Percentiles rank a stretch among this genome's conserved stretches.
These are phyloP conservation scores for Flaveria trinervia DNA, from an alignment of 129 eudicot species.

Conservation along the genomic window DNA sequence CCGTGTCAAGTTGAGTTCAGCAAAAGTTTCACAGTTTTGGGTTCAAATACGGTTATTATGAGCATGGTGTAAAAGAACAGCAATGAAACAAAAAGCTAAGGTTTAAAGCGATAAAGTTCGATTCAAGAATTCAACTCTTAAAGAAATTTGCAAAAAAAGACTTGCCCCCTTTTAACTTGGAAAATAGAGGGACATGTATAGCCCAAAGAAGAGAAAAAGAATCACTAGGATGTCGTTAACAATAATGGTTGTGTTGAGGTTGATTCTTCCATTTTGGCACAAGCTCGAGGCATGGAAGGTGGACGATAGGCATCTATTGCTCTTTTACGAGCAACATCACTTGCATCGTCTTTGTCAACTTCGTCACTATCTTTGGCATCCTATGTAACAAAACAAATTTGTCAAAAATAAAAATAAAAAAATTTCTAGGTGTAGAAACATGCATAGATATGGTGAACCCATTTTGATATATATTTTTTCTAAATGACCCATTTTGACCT, in stretches of 20 bases:
- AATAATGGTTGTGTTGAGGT: conserved; percentile 50
- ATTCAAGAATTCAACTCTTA: background rate
- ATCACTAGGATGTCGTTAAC: conserved; percentile 7
- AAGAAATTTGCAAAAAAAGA: background rate
- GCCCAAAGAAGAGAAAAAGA: conserved; percentile 1
- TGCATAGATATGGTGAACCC: background rate
- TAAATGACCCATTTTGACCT: background rate
- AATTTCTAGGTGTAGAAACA: background rate
- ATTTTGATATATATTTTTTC: background rate
- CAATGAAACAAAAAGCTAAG: background rate
- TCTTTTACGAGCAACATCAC: conserved; percentile 42
- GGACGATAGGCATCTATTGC: conserved; percentile 76
- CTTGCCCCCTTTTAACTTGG: background rate
- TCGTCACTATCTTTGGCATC: conserved; percentile 73
- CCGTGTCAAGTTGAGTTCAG: background rate
- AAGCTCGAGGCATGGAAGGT: conserved; percentile 54
- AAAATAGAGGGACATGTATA: background rate
- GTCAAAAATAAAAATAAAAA: background rate
- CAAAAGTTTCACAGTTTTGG: background rate
- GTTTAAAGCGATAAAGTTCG: background rate
- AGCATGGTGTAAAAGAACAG: background rate
- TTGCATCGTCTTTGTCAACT: conserved; percentile 52
- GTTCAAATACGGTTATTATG: background rate
- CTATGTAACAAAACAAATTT: conserved; percentile 33
- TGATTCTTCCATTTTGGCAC: conserved; percentile 45